Evolutionary conservation across 371 early-diverging fungal species (phyloP).

Genomic region (Mucor lusitanicus): DNA sequence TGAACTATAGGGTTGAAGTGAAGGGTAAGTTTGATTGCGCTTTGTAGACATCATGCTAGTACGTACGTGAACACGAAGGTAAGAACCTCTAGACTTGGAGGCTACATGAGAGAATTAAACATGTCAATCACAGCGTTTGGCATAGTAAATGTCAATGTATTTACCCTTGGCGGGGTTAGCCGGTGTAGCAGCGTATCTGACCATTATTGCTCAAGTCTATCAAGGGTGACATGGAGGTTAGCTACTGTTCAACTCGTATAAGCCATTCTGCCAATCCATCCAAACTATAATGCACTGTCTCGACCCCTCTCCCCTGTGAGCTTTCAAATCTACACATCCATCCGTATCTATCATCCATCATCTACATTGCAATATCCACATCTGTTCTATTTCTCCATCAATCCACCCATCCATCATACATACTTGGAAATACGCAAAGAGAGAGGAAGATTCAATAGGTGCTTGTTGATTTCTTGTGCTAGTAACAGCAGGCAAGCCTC

Average conservation of each 20-base stretch:
- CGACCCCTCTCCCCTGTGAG: background rate
- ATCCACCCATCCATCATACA: slow-evolving; percentile 5
- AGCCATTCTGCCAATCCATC: background rate
- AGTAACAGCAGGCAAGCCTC: slow-evolving; percentile 8
- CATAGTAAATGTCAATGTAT: slow-evolving; percentile 1
- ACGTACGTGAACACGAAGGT: slow-evolving; percentile 45
- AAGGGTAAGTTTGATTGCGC: background rate
- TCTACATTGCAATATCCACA: background rate
- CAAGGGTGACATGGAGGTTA: background rate
- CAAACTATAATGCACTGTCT: background rate
- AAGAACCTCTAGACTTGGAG: slow-evolving; percentile 44
- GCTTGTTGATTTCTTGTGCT: slow-evolving; percentile 4
- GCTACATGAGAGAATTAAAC: slow-evolving; percentile 13
- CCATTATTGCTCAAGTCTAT: slow-evolving; percentile 48
- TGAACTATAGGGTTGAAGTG: slow-evolving; percentile 52
- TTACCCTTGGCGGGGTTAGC: slow-evolving; percentile 57
- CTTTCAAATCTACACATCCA: slow-evolving; percentile 5
- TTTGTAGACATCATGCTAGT: background rate
- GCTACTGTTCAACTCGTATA: background rate
- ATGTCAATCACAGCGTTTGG: background rate
- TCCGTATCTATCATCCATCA: background rate
- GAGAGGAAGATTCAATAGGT: slow-evolving; percentile 25
- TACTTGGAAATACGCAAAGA: slow-evolving; percentile 30
- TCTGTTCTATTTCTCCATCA: background rate
- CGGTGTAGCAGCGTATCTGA: slow-evolving; percentile 63